phyloP scores from a whole-genome alignment of 768 basidiomycete genomes.

The Termitomyces sp. region DNA sequence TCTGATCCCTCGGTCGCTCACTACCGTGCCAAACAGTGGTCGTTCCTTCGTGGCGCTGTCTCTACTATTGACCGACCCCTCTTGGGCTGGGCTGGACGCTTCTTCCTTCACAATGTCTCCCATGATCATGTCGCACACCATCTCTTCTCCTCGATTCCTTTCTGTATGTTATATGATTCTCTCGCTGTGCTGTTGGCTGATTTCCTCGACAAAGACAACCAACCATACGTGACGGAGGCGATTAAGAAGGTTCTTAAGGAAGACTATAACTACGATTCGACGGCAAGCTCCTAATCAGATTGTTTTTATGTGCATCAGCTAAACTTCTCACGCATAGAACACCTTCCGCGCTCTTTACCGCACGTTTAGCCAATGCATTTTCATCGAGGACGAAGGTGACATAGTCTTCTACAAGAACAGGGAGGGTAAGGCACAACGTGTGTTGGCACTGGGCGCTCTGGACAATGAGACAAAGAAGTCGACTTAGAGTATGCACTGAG shows the following conservation, averaged over 20 bases:
- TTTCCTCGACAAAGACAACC: constrained; percentile 39
- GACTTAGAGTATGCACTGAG: too few species aligned
- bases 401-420: constrained; percentile 61
- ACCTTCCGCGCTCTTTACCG: constrained; percentile 57
- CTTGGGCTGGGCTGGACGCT: constrained; percentile 56
- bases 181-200: background rate
- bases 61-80: constrained; percentile 57
- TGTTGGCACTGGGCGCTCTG: constrained; percentile 21
- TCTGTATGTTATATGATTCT: constrained; percentile 27
- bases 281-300: constrained; percentile 28
- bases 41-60: constrained; percentile 54
- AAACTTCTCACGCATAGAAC: constrained; percentile 28
- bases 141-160: constrained; percentile 57
- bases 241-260: constrained; percentile 53
- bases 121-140: constrained; percentile 56
- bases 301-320: background rate
- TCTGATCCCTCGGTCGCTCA: constrained; percentile 52
- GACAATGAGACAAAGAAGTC: constrained; percentile 11
- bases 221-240: constrained; percentile 50
- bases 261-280: constrained; percentile 59
- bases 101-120: constrained; percentile 58
- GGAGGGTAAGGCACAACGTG: constrained; percentile 38
- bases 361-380: constrained; percentile 56
- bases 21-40: constrained; percentile 52
- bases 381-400: constrained; percentile 61